A percentile compares a stretch with the other conserved stretches of the same genome.
phyloP scores from a whole-genome alignment of 1,284 basidiomycete genomes.

The Testicularia cyperi region DNA sequence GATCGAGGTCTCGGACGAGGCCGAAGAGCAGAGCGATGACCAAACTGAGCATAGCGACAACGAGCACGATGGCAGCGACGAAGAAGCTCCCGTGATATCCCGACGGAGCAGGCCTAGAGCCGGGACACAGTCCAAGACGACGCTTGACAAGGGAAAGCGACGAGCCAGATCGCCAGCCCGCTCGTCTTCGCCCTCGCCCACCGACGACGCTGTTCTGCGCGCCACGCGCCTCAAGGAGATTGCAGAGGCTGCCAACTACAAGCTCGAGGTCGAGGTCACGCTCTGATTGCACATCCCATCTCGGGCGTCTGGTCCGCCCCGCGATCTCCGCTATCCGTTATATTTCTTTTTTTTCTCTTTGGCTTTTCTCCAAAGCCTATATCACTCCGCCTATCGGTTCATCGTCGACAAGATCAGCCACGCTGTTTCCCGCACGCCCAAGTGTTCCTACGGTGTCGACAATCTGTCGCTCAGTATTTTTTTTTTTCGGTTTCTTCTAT shows the following conservation, averaged over 20 bases:
- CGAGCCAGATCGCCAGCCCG: background rate
- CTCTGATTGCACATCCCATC: conserved; percentile 5
- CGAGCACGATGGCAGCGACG: background rate
- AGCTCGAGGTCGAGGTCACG: conserved; percentile 11
- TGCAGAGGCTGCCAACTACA: conserved; percentile 10
- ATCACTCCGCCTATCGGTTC: too few species aligned
- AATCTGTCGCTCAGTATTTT: too few species aligned
- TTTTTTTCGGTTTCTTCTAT: too few species aligned
- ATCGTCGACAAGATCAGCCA: too few species aligned
- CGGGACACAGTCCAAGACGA: background rate
- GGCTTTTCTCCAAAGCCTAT: too few species aligned
- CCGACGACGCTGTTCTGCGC: conserved; percentile 21
- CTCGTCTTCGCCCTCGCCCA: conserved; percentile 16
- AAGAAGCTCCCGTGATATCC: too few species aligned
- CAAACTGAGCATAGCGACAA: background rate
- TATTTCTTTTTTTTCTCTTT: background rate
- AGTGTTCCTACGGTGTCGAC: too few species aligned
- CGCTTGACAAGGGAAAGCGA: conserved; percentile 2
- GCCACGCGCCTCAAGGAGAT: conserved; percentile 18
- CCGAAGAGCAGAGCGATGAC: background rate
- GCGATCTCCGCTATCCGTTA: too few species aligned
- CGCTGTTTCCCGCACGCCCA: too few species aligned
- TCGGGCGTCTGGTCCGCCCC: too few species aligned
- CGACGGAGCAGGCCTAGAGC: too few species aligned
- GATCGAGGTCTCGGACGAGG: too few species aligned